Evolutionary conservation across 2,329 filamentous ascomycete genomes (phyloP), one percentile per base, ranked within the genome.

Genomic region (Whalleya microplaca): DNA sequence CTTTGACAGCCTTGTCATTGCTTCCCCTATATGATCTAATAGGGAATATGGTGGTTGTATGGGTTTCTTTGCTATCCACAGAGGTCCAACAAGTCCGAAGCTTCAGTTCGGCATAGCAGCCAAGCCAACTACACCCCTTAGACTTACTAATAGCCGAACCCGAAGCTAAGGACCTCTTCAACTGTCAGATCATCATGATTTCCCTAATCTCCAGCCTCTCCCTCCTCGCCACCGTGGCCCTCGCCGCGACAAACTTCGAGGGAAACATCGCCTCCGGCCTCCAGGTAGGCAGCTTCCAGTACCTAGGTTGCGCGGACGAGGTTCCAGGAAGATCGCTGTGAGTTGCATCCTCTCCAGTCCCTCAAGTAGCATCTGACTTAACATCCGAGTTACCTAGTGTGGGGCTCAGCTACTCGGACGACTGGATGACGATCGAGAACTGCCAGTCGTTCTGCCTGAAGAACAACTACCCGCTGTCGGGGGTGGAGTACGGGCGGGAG

Each of bases 401-500:
- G 6, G 61, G 56, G 41, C 12, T 37, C 6, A 58, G 56, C 16
- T 65, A 49, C 45, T 53, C 58, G 10, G 49, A 56, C 20, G 54
- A 62, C 43, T 19, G 18, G 12, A 64, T 64, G 56, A 64, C 61
- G 10, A 58, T 64, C 47, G 61, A 64, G 42, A 55, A 41, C 43
- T 65, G 63, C 53, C 50, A 53, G 44, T 37, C 21, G n/a, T 65
- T 53, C 55, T 65, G 63, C 48, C 48, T 21, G 29, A 52, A 48
- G 44, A 62, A 63, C 56, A 58, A 56, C 44, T 58, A 45, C 27
- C 51, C 52, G 14, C 29, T 63, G 12, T 42, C 52, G 12, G 62
- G 62, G 16, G 50, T 64, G 45, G 60, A 64, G 52, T 61, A 61
- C 56, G 55, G 50, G 27, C 58, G 58, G 14, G 60, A 64, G 49